These are phyloP conservation scores for Imleria badia DNA, from an alignment of 768 basidiomycete genomes.

Conservation along the genomic window DNA sequence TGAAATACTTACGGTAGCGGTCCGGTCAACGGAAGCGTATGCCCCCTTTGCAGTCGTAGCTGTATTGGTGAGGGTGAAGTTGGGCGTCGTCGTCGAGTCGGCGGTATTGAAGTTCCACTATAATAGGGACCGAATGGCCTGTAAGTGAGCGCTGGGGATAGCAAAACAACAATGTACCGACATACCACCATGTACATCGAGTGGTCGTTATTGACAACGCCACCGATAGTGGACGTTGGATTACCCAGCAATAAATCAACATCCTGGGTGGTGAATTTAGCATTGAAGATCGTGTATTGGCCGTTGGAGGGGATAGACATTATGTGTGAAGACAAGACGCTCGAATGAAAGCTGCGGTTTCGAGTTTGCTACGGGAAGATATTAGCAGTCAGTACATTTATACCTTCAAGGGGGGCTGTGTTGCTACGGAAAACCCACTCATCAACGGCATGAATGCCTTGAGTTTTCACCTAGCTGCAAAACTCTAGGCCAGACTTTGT, in stretches of 20 bases:
- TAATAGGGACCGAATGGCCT: neutral
- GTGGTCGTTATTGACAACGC: neutral
- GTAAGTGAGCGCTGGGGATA: neutral
- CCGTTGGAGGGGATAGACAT: neutral
- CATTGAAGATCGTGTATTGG: slow-evolving; percentile 4
- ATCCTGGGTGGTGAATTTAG: neutral
- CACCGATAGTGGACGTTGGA: neutral
- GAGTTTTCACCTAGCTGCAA: too few relatives aligned
- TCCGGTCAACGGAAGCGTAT: neutral
- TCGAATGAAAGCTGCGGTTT: neutral
- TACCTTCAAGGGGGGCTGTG: neutral
- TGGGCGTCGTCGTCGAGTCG: neutral
- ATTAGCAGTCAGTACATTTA: neutral
- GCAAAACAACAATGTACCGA: neutral
- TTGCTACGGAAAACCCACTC: too few relatives aligned
- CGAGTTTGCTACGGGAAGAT: neutral
- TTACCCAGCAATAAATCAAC: neutral
- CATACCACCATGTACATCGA: slow-evolving; percentile 3
- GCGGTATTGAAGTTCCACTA: slow-evolving; percentile 2
- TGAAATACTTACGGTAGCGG: neutral
- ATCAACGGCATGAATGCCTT: too few relatives aligned
- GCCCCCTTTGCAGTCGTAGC: neutral
- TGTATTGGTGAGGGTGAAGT: neutral
- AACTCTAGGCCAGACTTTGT: too few relatives aligned
- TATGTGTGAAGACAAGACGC: too few relatives aligned